A percentile compares a stretch with the other conserved stretches of the same genome.
phyloP scores from a whole-genome alignment of 2,329 filamentous ascomycete genomes.

The Fusarium liriodendri region DNA sequence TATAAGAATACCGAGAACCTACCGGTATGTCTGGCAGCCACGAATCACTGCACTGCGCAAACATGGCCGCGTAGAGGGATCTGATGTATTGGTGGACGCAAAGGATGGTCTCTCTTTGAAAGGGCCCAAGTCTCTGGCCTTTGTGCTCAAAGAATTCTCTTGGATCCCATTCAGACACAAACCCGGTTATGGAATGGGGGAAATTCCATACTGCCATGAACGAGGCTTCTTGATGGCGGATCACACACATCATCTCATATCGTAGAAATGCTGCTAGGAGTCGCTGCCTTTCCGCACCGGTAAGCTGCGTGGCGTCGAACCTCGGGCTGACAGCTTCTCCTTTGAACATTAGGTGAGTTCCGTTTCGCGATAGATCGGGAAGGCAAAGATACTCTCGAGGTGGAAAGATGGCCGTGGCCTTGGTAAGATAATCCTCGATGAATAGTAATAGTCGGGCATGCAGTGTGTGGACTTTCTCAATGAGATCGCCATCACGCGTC shows the following conservation, averaged over 20 bases:
- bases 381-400: slow-evolving; percentile 22
- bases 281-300: neutral
- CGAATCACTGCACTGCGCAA: slow-evolving; percentile 1
- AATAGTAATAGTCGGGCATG: slow-evolving; percentile 5
- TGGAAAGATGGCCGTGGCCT: slow-evolving; percentile 19
- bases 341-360: slow-evolving; percentile 9
- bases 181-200: neutral
- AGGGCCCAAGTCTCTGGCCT: neutral
- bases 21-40: neutral
- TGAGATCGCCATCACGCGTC: neutral
- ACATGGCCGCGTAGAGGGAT: slow-evolving; percentile 26
- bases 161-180: neutral
- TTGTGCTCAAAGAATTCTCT: too few species aligned
- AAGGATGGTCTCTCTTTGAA: neutral
- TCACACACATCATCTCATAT: slow-evolving; percentile 5
- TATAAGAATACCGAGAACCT: neutral
- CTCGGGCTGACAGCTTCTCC: neutral
- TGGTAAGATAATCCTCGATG: slow-evolving; percentile 31
- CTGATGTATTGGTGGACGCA: slow-evolving; percentile 21
- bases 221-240: neutral
- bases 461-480: neutral
- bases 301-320: slow-evolving; percentile 9
- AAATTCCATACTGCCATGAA: neutral
- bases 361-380: neutral
- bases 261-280: slow-evolving; percentile 18